Conservation (phyloP, 192 early-diverging fungal species). For the Chytriomyces sp. region DNA sequence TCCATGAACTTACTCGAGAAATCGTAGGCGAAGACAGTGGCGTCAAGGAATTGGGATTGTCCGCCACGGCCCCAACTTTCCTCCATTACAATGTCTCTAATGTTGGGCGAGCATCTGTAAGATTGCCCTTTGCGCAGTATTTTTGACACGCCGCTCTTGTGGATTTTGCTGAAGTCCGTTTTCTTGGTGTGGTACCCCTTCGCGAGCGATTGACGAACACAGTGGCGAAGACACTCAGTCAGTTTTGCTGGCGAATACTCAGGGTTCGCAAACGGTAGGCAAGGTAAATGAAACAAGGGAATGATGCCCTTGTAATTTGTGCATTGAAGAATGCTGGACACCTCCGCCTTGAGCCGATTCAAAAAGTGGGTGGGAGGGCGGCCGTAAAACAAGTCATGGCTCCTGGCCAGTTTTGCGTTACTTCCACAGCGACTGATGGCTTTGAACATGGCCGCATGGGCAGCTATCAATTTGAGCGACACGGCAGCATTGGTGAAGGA, state of each 20-base stretch:
- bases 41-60: constrained; percentile 32
- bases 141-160: constrained; percentile 37
- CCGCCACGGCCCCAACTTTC: constrained; percentile 38
- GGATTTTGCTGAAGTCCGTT: constrained; percentile 43
- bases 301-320: constrained; percentile 20
- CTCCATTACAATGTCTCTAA: constrained; percentile 42
- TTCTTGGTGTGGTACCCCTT: constrained; percentile 44
- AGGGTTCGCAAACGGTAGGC: constrained; percentile 14
- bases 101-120: constrained; percentile 35
- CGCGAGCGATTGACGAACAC: constrained; percentile 26
- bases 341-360: constrained; percentile 19
- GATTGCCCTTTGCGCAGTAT: constrained; percentile 44
- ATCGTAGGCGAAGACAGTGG: constrained; percentile 33
- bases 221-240: constrained; percentile 26
- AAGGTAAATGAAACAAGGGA: constrained; percentile 20
- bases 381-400: constrained; percentile 37
- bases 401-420: not conserved
- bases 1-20: constrained; percentile 26
- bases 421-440: constrained; percentile 21
- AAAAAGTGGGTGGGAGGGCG: constrained; percentile 34
- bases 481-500: constrained; percentile 13
- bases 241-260: constrained; percentile 19
- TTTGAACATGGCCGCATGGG: constrained; percentile 24
- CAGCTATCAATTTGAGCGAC: constrained; percentile 20
- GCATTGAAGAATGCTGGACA: not conserved